Conservation (phyloP, 1,139 yeast species). For the Blastobotrys serpentis region DNA sequence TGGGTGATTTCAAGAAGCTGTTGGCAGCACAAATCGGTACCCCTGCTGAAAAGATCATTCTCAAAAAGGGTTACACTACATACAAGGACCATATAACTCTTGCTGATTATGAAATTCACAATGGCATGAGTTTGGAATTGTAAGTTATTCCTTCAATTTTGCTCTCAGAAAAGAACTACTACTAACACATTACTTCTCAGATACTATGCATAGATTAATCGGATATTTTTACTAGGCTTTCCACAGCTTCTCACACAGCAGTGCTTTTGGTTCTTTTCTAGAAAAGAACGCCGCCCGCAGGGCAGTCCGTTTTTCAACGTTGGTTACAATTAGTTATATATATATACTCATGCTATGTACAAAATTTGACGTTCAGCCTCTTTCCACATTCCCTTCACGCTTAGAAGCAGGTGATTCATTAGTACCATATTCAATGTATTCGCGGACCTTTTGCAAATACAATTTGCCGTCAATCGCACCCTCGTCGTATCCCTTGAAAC, state of each 20-base stretch:
- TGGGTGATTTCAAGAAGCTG: conserved; percentile 90
- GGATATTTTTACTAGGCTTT: background rate
- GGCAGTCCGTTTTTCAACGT: conserved; percentile 1
- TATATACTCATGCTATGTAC: conserved; percentile 3
- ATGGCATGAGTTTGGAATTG: conserved; percentile 83
- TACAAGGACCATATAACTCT: conserved; percentile 86
- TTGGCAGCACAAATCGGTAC: conserved; percentile 83
- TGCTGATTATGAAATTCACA: conserved; percentile 91
- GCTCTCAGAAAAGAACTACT: too few relatives aligned
- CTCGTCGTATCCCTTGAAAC: conserved; percentile 64
- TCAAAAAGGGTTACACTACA: conserved; percentile 55
- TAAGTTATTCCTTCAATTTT: conserved; percentile 46
- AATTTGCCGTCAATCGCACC: conserved; percentile 75
- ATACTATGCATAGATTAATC: conserved; percentile 4
- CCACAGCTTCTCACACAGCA: background rate
- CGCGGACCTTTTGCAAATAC: conserved; percentile 69
- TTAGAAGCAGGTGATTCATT: conserved; percentile 35
- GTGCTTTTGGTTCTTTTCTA: too few relatives aligned
- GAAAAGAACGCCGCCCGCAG: too few relatives aligned
- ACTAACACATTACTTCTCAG: background rate
- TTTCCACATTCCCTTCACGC: conserved; percentile 29
- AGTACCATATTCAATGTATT: conserved; percentile 72
- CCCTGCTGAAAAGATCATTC: conserved; percentile 55
- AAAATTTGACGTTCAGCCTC: conserved; percentile 37
- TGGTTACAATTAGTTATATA: conserved; percentile 7